These are phyloP conservation scores for Polychaeton citri DNA, from an alignment of 2,329 filamentous ascomycete species.

Conservation along the genomic window DNA sequence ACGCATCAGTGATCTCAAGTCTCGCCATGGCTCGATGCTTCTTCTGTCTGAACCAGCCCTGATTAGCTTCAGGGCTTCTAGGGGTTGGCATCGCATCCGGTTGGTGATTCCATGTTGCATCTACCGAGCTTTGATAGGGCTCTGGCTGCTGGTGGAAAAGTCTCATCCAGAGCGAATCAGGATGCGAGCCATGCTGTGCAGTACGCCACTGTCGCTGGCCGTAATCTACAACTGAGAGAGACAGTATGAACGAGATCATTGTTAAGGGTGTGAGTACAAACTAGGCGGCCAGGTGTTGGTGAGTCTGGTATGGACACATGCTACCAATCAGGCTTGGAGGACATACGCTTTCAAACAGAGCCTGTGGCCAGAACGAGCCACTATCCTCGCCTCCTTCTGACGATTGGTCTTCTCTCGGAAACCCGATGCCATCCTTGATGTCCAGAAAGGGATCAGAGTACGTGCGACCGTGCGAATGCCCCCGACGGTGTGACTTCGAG, in stretches of 20 bases:
- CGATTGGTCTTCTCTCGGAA: too few species aligned
- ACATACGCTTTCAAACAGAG: too few species aligned
- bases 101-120: constrained; percentile 14
- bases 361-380: too few species aligned
- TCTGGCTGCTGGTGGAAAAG: constrained; percentile 25
- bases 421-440: too few species aligned
- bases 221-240: constrained; percentile 49
- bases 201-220: constrained; percentile 39
- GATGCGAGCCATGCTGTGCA: constrained; percentile 22
- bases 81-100: constrained; percentile 19
- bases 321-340: too few species aligned
- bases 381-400: too few species aligned
- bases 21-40: constrained; percentile 43
- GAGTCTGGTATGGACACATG: not conserved
- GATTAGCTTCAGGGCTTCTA: constrained; percentile 8
- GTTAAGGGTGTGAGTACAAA: constrained; percentile 48
- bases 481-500: not conserved
- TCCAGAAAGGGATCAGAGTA: not conserved
- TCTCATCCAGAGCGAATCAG: constrained; percentile 24
- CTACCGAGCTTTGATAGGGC: constrained; percentile 28
- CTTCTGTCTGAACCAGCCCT: constrained; percentile 25
- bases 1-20: constrained; percentile 50
- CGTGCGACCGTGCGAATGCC: not conserved
- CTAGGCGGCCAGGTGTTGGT: constrained; percentile 6
- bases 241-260: constrained; percentile 52